Conservation (phyloP, 2,329 filamentous ascomycete genomes). For the Arthrobotrys megalospora region DNA sequence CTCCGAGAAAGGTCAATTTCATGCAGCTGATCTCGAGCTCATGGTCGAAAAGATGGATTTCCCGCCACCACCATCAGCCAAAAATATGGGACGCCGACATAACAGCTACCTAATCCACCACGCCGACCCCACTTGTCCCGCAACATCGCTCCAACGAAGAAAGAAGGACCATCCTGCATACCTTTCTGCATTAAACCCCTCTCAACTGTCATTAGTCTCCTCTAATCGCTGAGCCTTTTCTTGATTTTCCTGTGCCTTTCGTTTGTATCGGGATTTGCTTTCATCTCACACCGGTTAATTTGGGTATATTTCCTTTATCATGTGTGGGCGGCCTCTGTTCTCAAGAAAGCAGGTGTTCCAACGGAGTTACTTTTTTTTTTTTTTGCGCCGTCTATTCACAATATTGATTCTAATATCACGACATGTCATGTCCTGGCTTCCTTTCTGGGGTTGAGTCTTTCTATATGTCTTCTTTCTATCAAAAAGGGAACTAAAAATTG, state of each 20-base stretch:
- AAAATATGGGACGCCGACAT: conserved; percentile 26
- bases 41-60: conserved; percentile 37
- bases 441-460: conserved; percentile 53
- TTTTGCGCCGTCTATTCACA: conserved; percentile 19
- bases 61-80: conserved; percentile 31
- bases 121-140: conserved; percentile 57
- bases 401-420: conserved; percentile 60
- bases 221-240: conserved; percentile 34
- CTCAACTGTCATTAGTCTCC: conserved; percentile 43
- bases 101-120: conserved; percentile 36
- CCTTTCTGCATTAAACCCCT: conserved; percentile 38
- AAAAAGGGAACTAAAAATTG: conserved; percentile 52
- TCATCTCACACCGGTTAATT: conserved; percentile 60
- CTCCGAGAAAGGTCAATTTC: conserved; percentile 29
- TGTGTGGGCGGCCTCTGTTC: conserved; percentile 60
- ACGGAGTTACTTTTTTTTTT: conserved; percentile 54
- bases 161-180: conserved; percentile 45
- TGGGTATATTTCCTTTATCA: conserved; percentile 58
- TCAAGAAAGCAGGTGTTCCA: conserved; percentile 61
- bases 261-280: conserved; percentile 52
- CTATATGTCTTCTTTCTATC: conserved; percentile 29
- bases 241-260: conserved; percentile 29
- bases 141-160: conserved; percentile 43
- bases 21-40: conserved; percentile 48
- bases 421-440: conserved; percentile 55